A percentile compares a stretch with the other conserved stretches of the same genome.
These are phyloP conservation scores for Xanthoceras sorbifolium DNA, from an alignment of 345 rosid species.

Conservation along the genomic window DNA sequence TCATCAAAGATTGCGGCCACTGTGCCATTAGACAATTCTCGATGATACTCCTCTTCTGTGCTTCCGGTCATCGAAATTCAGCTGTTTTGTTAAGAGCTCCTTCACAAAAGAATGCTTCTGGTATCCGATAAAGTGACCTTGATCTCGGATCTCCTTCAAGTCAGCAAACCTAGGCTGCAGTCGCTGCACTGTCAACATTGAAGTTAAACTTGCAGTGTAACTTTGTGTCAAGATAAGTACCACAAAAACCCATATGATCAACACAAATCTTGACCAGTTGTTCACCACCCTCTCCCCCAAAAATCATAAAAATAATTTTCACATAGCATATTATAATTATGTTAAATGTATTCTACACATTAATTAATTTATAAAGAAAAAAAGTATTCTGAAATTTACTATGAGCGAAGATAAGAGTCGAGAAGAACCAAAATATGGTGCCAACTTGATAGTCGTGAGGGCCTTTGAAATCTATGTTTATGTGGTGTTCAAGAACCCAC, in stretches of 20 bases:
- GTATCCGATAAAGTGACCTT: slow-evolving; percentile 36
- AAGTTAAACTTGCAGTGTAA: slow-evolving; percentile 54
- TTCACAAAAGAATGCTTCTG: slow-evolving; percentile 31
- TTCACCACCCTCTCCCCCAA: slow-evolving; percentile 53
- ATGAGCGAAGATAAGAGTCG: slow-evolving; percentile 56
- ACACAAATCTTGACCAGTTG: slow-evolving; percentile 46
- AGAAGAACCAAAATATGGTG: slow-evolving; percentile 43
- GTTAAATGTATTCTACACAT: too few relatives aligned
- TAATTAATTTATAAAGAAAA: too few relatives aligned
- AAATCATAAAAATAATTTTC: neutral
- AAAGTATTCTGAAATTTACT: slow-evolving; percentile 42
- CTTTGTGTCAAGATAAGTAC: slow-evolving; percentile 52
- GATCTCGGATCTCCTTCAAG: slow-evolving; percentile 9
- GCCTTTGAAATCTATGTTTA: slow-evolving; percentile 45
- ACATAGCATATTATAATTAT: neutral
- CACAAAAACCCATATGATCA: slow-evolving; percentile 55
- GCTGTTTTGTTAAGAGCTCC: neutral
- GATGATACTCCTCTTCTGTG: slow-evolving; percentile 24
- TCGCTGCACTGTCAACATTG: slow-evolving; percentile 45
- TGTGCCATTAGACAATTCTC: slow-evolving; percentile 30
- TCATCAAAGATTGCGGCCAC: slow-evolving; percentile 44
- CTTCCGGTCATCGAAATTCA: slow-evolving; percentile 21
- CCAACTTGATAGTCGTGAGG: slow-evolving; percentile 42
- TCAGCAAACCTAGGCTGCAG: slow-evolving; percentile 30
- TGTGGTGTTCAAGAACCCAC: slow-evolving; percentile 53